Evolutionary conservation across 345 rosid genomes (phyloP), one percentile per base, ranked within the genome.

Genomic region (Nephelium lappaceum): DNA sequence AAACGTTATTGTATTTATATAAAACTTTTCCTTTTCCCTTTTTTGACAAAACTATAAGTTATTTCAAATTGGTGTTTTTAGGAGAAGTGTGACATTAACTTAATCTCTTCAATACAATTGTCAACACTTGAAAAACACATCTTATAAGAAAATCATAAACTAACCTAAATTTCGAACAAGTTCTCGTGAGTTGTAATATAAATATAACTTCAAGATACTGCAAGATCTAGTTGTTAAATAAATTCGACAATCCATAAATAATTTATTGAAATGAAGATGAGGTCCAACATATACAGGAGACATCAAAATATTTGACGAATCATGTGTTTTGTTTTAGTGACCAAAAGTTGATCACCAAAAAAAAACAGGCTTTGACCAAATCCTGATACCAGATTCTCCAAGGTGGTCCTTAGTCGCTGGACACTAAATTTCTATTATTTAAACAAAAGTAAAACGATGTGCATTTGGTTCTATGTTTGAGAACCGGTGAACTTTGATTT

Each of bases 321-420:
- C 77, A 5, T 25, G 51, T 55, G 51, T 24, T 47, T 69, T 43
- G 38, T 69, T 21, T 12, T 69, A 43, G n/a, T 43, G 49, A 63
- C 1, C 45, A 73, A 39, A n/a, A 11, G 24, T 21, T 45, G 51
- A 3, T 7, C 12, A 45, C 8, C 8, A 45, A 23, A 10, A 1
- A 1, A 1, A 9, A 8, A 10, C 8, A 58, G 38, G 8, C 5
- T 58, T 60, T 19, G 3, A 60, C 55, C 53, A 23, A 60, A 60
- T 72, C 75, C 47, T 31, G 8, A 55, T 36, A 72, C 18, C 6
- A 10, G 65, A 55, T 73, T 53, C 23, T 61, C 68, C 51, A 12
- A 19, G 61, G 45, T 72, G 65, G 41, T 31, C 11, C 63, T 72
- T 55, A 72, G 75, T 72, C 49, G 65, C 31, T 10, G 23, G 31